These are phyloP conservation scores for Cladosporium sp. DNA, from an alignment of 2,329 filamentous ascomycete species.

Conservation along the genomic window DNA sequence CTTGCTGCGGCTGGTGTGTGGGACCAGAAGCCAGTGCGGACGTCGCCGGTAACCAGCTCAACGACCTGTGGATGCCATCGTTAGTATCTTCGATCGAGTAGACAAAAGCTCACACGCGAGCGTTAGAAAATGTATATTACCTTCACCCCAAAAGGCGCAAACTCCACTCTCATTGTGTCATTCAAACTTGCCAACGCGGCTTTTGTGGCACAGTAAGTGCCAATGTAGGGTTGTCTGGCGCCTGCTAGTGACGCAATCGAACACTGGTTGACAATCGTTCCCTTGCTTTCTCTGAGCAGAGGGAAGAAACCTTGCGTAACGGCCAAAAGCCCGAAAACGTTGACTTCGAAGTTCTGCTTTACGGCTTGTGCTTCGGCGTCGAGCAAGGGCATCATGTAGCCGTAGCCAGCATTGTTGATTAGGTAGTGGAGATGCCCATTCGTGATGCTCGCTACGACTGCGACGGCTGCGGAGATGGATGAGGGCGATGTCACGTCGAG, in stretches of 20 bases:
- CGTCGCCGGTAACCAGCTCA: constrained; percentile 25
- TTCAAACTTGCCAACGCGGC: constrained; percentile 28
- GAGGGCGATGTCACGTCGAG: constrained; percentile 46
- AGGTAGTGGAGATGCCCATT: constrained; percentile 47
- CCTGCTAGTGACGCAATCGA: constrained; percentile 32
- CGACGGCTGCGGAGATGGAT: constrained; percentile 39
- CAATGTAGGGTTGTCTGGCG: constrained; percentile 30
- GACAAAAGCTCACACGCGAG: background rate
- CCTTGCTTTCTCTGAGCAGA: constrained; percentile 41
- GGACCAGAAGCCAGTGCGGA: constrained; percentile 21
- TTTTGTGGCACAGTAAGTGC: constrained; percentile 38
- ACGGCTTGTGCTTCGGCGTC: constrained; percentile 42
- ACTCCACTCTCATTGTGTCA: constrained; percentile 31
- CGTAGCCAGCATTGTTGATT: constrained; percentile 50
- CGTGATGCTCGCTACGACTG: constrained; percentile 29
- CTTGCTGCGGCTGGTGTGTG: constrained; percentile 3
- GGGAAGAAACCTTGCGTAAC: constrained; percentile 50
- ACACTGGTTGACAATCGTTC: constrained; percentile 42
- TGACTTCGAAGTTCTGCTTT: constrained; percentile 52
- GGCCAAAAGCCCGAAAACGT: constrained; percentile 47
- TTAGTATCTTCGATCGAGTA: background rate
- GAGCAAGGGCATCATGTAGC: constrained; percentile 31
- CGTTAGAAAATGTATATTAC: constrained; percentile 5
- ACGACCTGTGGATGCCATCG: constrained; percentile 18
- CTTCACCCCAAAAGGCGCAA: constrained; percentile 33